Evolutionary conservation across 768 basidiomycete genomes (phyloP).

Genomic region (Sarcomyxa edulis): DNA sequence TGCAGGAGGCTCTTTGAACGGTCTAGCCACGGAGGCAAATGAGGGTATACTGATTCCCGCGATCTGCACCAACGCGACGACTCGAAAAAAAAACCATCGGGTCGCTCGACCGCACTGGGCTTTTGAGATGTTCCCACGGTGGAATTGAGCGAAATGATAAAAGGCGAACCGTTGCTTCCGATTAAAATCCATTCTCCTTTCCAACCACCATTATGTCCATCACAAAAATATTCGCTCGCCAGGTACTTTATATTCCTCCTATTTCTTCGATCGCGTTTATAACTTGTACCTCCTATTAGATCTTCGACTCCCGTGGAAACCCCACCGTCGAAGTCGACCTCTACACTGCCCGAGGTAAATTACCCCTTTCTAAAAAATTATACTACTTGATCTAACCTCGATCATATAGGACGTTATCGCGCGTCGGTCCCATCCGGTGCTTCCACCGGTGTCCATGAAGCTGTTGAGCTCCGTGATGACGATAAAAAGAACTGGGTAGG

Average conservation of each 20-base stretch:
- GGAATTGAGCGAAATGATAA: no score
- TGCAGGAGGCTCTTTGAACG: no score
- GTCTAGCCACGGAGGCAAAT: no score
- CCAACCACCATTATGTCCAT: constrained; percentile 69
- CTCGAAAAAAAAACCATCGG: no score
- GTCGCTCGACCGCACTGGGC: no score
- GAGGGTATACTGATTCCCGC: no score
- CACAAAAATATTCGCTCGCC: constrained; percentile 87
- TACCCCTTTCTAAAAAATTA: background rate
- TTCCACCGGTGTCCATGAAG: constrained; percentile 97
- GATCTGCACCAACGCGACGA: no score
- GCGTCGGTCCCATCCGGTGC: constrained; percentile 97
- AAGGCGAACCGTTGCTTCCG: no score
- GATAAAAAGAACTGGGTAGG: constrained; percentile 92
- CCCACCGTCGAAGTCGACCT: constrained; percentile 95
- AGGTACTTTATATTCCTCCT: constrained; percentile 48
- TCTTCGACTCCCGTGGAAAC: constrained; percentile 99
- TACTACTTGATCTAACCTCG: constrained; percentile 1
- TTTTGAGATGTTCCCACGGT: no score
- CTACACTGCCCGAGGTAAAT: constrained; percentile 81
- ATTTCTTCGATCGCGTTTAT: constrained; percentile 6
- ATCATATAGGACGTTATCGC: constrained; percentile 74
- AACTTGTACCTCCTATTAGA: constrained; percentile 41
- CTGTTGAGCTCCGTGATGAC: constrained; percentile 96
- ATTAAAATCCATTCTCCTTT: no score